phyloP scores from a whole-genome alignment of 345 rosid species.

The Hevea brasiliensis region DNA sequence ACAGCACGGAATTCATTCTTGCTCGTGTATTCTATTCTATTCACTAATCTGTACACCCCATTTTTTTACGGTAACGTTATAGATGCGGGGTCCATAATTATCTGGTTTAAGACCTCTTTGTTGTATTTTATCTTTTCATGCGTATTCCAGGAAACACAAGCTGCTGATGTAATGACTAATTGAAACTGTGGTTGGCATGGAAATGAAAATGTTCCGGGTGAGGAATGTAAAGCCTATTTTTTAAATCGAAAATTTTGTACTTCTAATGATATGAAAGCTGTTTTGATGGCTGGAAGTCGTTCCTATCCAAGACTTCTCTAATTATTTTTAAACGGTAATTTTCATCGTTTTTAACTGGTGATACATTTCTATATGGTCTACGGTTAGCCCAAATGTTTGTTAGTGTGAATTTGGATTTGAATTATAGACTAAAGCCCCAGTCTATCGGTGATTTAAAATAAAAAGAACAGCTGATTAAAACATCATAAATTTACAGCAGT shows the following conservation, averaged over 20 bases:
- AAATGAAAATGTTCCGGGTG: neutral
- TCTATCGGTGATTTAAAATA: too few species aligned
- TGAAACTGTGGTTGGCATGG: neutral
- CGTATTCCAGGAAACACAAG: neutral
- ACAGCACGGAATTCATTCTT: constrained; percentile 3
- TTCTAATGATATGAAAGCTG: neutral
- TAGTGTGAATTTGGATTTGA: neutral
- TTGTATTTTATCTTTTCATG: too few species aligned
- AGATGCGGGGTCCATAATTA: neutral
- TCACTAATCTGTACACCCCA: neutral
- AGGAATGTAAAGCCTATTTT: neutral
- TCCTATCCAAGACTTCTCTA: neutral
- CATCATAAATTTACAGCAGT: neutral
- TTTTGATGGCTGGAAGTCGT: neutral
- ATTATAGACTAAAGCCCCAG: neutral
- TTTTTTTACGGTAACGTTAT: neutral
- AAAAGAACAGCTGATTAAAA: too few species aligned
- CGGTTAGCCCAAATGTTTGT: too few species aligned
- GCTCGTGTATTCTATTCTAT: neutral
- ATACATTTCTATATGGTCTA: too few species aligned
- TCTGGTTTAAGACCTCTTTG: neutral
- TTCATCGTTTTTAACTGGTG: too few species aligned
- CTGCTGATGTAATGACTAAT: neutral
- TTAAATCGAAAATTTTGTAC: neutral
- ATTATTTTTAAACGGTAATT: neutral